Evolutionary conservation across 257 asterid genomes (phyloP).

Genomic region (Nicotiana obtusifolia): DNA sequence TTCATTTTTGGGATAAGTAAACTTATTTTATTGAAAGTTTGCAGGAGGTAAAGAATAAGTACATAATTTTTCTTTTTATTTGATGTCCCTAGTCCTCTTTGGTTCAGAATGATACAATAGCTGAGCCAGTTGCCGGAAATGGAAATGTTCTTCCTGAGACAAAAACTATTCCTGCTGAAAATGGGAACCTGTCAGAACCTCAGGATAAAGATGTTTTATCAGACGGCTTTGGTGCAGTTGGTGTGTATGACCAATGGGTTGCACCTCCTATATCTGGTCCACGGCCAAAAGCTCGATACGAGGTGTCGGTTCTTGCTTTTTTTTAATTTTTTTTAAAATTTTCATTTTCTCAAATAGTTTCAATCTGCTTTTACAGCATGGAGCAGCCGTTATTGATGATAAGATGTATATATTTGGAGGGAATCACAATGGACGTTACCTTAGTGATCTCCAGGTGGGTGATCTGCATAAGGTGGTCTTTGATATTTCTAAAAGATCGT

Average conservation of each 20-base stretch:
- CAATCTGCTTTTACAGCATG: constrained; percentile 53
- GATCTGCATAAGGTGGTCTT: constrained; percentile 12
- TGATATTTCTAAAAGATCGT: constrained; percentile 13
- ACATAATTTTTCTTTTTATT: not conserved
- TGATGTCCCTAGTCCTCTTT: constrained; percentile 16
- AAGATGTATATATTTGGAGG: constrained; percentile 95
- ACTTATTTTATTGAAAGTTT: too few species aligned
- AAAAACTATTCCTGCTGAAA: constrained; percentile 61
- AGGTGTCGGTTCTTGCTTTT: constrained; percentile 38
- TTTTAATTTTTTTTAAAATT: constrained; percentile 6
- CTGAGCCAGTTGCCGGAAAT: constrained; percentile 47
- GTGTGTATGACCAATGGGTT: constrained; percentile 87
- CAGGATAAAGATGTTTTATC: constrained; percentile 75
- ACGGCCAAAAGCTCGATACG: constrained; percentile 72
- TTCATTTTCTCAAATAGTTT: not conserved
- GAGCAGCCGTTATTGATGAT: constrained; percentile 81
- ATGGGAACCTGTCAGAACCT: constrained; percentile 56
- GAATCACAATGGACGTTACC: constrained; percentile 90
- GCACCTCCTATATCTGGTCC: constrained; percentile 70
- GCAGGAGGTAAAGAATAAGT: too few species aligned
- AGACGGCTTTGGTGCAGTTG: constrained; percentile 57
- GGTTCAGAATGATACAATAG: constrained; percentile 52
- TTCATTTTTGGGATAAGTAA: not conserved
- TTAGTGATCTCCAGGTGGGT: constrained; percentile 92
- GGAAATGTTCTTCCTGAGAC: constrained; percentile 44